Conservation (phyloP, 1,284 basidiomycete genomes). For the Neolentinus lepideus region DNA sequence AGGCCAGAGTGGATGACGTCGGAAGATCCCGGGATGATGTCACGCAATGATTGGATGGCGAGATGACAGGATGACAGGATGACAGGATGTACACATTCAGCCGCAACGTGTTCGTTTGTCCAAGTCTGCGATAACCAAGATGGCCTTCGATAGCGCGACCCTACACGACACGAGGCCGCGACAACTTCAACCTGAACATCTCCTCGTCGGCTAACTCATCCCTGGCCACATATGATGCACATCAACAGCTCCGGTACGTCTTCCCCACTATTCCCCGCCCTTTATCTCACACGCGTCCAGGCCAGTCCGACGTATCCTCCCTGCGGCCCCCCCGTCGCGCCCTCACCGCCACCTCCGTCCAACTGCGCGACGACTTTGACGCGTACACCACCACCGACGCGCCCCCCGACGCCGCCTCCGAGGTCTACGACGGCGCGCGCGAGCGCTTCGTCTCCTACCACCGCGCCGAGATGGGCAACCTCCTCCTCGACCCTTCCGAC, state of each 20-base stretch:
- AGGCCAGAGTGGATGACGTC: no score
- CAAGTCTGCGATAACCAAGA: no score
- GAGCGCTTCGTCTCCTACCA: not conserved
- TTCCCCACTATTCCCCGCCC: not conserved
- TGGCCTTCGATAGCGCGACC: no score
- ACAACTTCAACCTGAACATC: no score
- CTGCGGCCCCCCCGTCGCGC: not conserved
- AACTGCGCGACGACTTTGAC: slow-evolving; percentile 3
- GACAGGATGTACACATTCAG: no score
- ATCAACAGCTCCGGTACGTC: not conserved
- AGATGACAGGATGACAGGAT: no score
- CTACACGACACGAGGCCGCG: no score
- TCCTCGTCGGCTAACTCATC: no score
- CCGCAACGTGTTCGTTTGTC: no score
- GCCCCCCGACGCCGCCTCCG: not conserved
- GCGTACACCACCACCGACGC: not conserved
- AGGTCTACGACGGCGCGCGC: not conserved
- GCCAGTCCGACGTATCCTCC: not conserved
- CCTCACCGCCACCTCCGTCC: not conserved
- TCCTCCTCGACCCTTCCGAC: not conserved
- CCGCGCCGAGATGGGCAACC: slow-evolving; percentile 1
- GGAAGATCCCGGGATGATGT: no score
- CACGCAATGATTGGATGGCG: no score
- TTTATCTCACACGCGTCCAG: not conserved
- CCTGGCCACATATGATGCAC: not conserved